Evolutionary conservation across 2,329 filamentous ascomycete species (phyloP).

Genomic region (Cadophora sp.): DNA sequence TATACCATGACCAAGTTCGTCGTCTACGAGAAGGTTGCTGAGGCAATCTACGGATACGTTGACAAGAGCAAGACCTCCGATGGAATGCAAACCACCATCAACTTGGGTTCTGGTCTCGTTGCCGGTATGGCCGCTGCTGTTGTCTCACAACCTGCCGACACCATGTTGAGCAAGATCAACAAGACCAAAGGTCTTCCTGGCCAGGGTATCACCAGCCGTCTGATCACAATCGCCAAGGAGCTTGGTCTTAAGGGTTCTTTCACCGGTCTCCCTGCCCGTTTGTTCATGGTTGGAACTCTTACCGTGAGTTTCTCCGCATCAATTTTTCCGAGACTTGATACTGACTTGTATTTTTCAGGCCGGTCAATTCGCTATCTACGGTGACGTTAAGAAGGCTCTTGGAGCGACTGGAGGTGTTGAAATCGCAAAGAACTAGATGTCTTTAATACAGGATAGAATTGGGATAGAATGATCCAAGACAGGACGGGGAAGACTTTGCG

Average conservation of each 20-base stretch:
- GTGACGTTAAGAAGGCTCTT: slow-evolving; percentile 72
- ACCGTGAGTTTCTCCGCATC: slow-evolving; percentile 31
- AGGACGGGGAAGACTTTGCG: slow-evolving; percentile 6
- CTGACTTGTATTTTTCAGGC: slow-evolving; percentile 65
- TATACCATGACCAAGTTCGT: slow-evolving; percentile 98
- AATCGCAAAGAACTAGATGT: slow-evolving; percentile 55
- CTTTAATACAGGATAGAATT: slow-evolving; percentile 25
- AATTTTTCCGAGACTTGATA: slow-evolving; percentile 14
- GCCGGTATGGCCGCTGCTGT: slow-evolving; percentile 87
- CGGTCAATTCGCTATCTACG: slow-evolving; percentile 90
- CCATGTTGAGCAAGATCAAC: slow-evolving; percentile 96
- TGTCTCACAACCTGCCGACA: slow-evolving; percentile 89
- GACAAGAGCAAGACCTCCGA: slow-evolving; percentile 75
- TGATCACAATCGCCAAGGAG: slow-evolving; percentile 89
- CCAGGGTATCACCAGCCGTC: slow-evolving; percentile 80
- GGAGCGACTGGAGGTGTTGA: slow-evolving; percentile 80
- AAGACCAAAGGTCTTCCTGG: slow-evolving; percentile 88
- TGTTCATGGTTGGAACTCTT: slow-evolving; percentile 63
- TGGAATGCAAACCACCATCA: slow-evolving; percentile 77
- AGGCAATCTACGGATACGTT: slow-evolving; percentile 70
- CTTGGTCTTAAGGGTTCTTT: slow-evolving; percentile 81
- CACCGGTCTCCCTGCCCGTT: slow-evolving; percentile 80
- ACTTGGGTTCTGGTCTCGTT: slow-evolving; percentile 79
- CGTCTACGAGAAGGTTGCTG: slow-evolving; percentile 87
- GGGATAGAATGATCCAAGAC: not conserved